A percentile compares a stretch with the other conserved stretches of the same genome.
Conservation (phyloP, 2,329 filamentous ascomycete species). For the Magnaporthiopsis rhizophila region DNA sequence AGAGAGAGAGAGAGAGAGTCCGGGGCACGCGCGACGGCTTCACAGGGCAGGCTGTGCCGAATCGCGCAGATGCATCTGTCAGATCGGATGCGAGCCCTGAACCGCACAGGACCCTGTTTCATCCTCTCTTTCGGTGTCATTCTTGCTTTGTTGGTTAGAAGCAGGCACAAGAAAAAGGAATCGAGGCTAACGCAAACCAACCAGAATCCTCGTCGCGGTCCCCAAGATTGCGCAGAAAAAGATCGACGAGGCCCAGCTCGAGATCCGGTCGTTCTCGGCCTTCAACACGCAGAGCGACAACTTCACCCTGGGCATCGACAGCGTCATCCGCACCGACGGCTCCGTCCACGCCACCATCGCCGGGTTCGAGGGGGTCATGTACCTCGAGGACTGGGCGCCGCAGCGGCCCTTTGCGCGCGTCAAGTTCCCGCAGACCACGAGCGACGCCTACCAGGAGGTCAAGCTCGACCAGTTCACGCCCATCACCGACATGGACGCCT, state of each 20-base stretch:
- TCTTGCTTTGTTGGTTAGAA: not conserved
- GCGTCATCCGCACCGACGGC: constrained; percentile 43
- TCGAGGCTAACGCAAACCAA: not conserved
- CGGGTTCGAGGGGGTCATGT: constrained; percentile 44
- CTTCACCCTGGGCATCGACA: constrained; percentile 47
- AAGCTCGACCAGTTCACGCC: constrained; percentile 41
- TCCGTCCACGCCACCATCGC: constrained; percentile 43
- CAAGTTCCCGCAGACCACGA: constrained; percentile 42
- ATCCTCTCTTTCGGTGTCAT: too few species aligned
- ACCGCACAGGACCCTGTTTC: too few species aligned
- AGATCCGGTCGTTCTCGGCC: constrained; percentile 43
- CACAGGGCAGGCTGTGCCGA: too few species aligned
- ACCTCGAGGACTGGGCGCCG: constrained; percentile 39
- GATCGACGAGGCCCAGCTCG: constrained; percentile 44
- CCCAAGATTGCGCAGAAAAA: constrained; percentile 49
- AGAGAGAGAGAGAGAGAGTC: too few species aligned
- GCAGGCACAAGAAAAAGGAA: not conserved
- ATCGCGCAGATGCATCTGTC: too few species aligned
- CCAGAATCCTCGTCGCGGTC: constrained; percentile 47
- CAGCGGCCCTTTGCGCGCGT: constrained; percentile 42
- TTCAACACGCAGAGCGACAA: constrained; percentile 34
- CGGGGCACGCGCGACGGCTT: not conserved
- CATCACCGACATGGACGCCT: constrained; percentile 38
- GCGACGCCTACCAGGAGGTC: constrained; percentile 39
- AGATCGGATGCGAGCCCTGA: too few species aligned